These are phyloP conservation scores for Ricinus communis DNA, from an alignment of 345 rosid species.

Conservation along the genomic window DNA sequence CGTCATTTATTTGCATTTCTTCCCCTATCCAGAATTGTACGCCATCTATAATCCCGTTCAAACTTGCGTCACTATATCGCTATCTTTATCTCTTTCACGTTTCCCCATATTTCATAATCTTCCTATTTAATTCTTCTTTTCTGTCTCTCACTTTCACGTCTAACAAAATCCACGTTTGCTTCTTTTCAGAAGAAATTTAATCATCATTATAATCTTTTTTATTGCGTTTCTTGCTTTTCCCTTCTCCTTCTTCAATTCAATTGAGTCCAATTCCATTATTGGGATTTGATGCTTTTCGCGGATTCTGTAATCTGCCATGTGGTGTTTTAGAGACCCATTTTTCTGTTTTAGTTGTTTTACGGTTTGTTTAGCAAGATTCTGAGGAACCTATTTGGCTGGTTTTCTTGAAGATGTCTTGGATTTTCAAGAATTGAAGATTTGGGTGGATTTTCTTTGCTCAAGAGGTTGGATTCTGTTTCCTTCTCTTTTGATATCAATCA, in stretches of 20 bases:
- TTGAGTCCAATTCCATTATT: background rate
- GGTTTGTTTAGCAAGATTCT: background rate
- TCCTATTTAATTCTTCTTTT: background rate
- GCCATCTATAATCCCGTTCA: slow-evolving; percentile 7
- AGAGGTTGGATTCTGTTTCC: slow-evolving; percentile 15
- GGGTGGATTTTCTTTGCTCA: background rate
- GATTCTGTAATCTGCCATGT: background rate
- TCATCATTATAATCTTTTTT: background rate
- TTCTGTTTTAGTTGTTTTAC: background rate
- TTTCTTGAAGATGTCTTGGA: background rate
- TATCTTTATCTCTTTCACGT: slow-evolving; percentile 13
- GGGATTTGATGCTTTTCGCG: background rate
- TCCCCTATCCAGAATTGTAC: background rate
- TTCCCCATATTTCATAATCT: slow-evolving; percentile 9
- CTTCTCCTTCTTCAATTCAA: background rate
- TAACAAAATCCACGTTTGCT: no score
- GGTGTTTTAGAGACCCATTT: background rate
- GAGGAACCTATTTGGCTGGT: no score
- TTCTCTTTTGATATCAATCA: background rate
- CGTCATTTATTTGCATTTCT: no score
- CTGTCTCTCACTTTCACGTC: background rate
- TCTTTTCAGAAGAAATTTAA: no score
- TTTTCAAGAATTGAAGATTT: slow-evolving; percentile 4
- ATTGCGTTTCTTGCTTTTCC: slow-evolving; percentile 1
- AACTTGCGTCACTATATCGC: background rate